Base-by-base conservation (phyloP, 192 early-diverging fungal species). In the Radiomyces spectabilis region DNA sequence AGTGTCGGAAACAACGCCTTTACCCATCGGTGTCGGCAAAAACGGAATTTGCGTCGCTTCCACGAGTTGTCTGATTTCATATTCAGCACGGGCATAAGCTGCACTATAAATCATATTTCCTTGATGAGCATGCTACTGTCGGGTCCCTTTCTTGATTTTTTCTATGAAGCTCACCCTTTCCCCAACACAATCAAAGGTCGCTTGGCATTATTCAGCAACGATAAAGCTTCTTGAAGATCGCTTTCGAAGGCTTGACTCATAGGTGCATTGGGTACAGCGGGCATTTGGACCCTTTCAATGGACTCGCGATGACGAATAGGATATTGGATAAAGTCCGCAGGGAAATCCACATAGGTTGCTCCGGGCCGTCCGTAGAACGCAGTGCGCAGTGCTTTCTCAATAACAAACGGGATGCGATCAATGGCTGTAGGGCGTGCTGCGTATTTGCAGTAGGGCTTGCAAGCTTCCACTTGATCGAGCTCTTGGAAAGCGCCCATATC, bases 401-500 rank as follows among this genome's bases (percentile, higher is more conserved):
- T 56, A 2, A 71, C 48, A 19, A 53, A 49, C 1, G 84, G 81
- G 32, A 86, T 79, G 30, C 68, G 60, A 4, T 45, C 61, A 0
- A 82, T 44, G 5, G 39, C 53, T 2, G 71, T 47, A 39, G 85
- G 82, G 12, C 81, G 66, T 9, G 67, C 64, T 1, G 82, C 53
- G 50, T 68, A 78, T 65, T 88, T 88, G 38, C 81, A 64, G 42
- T 85, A 79, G 18, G 75, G 77, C 27, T 75, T 58, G 49, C 75
- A 79, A 41, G 72, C 77, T 35, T 81, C 79, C 10, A 86, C 78
- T 65, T 88, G 86, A 55, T 65, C 64, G 22, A 75, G 65, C 53
- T 88, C 86, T 61, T 88, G 86, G 65, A 88, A 88, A 0, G 84
- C 85, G 0, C 86, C 86, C 37, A 72, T 74, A 31, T 82, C 82